Evolutionary conservation across 345 rosid genomes (phyloP).

Genomic region (Excoecaria agallocha): DNA sequence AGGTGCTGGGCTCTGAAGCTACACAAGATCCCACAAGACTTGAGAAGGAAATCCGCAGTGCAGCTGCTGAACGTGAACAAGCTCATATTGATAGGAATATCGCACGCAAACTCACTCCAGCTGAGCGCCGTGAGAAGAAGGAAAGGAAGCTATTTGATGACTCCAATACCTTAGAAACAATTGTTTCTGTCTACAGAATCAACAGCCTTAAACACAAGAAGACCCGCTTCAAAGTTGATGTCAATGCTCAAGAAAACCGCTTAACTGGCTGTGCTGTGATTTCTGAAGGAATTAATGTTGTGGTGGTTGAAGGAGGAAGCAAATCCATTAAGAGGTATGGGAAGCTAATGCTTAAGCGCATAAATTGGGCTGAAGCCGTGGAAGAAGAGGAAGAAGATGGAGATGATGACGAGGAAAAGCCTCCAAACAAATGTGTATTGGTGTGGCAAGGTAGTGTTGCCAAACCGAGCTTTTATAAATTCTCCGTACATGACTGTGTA

Average conservation of each 20-base stretch:
- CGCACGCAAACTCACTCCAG: constrained; percentile 91
- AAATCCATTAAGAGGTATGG: constrained; percentile 88
- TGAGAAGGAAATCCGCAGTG: constrained; percentile 85
- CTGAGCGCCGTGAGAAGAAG: constrained; percentile 91
- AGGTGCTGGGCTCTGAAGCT: constrained; percentile 94
- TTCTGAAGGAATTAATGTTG: constrained; percentile 66
- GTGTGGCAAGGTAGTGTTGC: constrained; percentile 91
- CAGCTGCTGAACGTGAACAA: constrained; percentile 97
- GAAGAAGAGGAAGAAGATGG: constrained; percentile 48
- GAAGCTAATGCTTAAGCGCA: constrained; percentile 79
- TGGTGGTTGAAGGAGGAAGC: constrained; percentile 88
- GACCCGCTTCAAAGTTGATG: constrained; percentile 87
- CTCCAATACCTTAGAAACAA: constrained; percentile 56
- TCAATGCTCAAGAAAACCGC: constrained; percentile 83
- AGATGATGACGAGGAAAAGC: constrained; percentile 41
- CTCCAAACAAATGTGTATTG: constrained; percentile 61
- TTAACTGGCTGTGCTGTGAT: constrained; percentile 81
- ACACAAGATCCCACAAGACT: constrained; percentile 98
- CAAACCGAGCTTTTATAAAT: constrained; percentile 63
- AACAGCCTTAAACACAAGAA: constrained; percentile 78
- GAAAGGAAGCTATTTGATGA: constrained; percentile 92
- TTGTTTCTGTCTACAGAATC: constrained; percentile 80
- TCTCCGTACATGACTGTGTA: constrained; percentile 68
- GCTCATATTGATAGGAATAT: constrained; percentile 92
- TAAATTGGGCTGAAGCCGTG: constrained; percentile 84